A percentile compares a stretch with the other conserved stretches of the same genome.
These are phyloP conservation scores for Trametes cinnabarina DNA, from an alignment of 768 basidiomycete species.

Conservation along the genomic window DNA sequence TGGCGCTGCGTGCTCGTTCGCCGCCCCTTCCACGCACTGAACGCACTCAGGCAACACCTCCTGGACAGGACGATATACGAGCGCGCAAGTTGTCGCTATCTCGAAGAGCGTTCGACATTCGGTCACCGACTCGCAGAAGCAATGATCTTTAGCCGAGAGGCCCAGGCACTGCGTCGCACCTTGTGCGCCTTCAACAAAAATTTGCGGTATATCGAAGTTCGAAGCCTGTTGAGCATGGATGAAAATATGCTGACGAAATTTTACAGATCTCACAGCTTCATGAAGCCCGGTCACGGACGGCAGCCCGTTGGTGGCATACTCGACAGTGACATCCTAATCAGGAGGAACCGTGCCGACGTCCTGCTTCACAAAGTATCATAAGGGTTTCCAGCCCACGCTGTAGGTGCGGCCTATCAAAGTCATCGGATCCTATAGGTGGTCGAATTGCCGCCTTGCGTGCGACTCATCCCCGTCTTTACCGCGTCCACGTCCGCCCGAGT, in stretches of 20 bases:
- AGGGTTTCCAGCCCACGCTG: neutral
- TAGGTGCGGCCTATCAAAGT: slow-evolving; percentile 3
- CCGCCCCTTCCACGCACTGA: neutral
- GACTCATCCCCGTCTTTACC: slow-evolving; percentile 5
- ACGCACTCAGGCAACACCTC: neutral
- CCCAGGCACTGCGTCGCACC: slow-evolving; percentile 13
- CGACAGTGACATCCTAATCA: neutral
- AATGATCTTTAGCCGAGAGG: slow-evolving; percentile 2
- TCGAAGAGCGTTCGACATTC: neutral
- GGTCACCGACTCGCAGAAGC: neutral
- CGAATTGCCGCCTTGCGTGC: neutral
- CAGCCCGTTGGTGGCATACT: too few relatives aligned
- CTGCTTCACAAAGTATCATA: slow-evolving; percentile 5
- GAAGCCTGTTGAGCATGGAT: neutral
- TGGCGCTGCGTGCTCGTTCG: slow-evolving; percentile 2
- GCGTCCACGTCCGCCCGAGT: too few relatives aligned
- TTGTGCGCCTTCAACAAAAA: neutral
- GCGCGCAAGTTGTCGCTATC: neutral
- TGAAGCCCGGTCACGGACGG: too few relatives aligned
- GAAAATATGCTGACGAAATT: neutral
- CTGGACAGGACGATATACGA: neutral
- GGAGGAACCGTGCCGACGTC: neutral
- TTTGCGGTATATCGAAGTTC: slow-evolving; percentile 7
- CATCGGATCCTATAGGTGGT: neutral
- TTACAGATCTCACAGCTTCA: too few relatives aligned